These are phyloP conservation scores for Rhizopogon sp. DNA, from an alignment of 768 basidiomycete genomes.

Conservation along the genomic window DNA sequence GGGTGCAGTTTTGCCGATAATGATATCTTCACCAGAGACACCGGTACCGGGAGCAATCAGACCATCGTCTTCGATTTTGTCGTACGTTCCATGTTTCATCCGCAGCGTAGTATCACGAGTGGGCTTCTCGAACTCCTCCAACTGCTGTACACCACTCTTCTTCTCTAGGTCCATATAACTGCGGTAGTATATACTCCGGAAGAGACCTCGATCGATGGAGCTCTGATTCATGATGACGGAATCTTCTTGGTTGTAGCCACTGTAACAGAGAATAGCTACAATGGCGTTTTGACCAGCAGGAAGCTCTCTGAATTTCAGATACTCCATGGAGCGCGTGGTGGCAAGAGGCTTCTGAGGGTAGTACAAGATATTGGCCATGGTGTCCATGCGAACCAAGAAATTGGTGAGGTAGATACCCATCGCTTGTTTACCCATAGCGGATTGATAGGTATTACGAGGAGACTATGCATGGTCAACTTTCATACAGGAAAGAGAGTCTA, in stretches of 20 bases:
- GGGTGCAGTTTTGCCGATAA: slow-evolving; percentile 98
- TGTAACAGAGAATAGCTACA: slow-evolving; percentile 97
- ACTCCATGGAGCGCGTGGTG: slow-evolving; percentile 99
- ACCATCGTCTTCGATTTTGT: slow-evolving; percentile 96
- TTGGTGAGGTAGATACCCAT: slow-evolving; percentile 99
- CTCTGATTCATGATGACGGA: slow-evolving; percentile 99
- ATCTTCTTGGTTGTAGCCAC: slow-evolving; percentile 99
- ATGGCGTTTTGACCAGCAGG: slow-evolving; percentile 99
- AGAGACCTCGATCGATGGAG: slow-evolving; percentile 95
- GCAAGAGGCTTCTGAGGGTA: slow-evolving; percentile 99
- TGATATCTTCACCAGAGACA: slow-evolving; percentile 95
- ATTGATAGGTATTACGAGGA: slow-evolving; percentile 99
- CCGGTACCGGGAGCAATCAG: slow-evolving; percentile 94
- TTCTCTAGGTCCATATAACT: slow-evolving; percentile 99
- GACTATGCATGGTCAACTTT: slow-evolving; percentile 48
- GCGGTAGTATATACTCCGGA: slow-evolving; percentile 97
- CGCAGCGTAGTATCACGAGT: slow-evolving; percentile 87
- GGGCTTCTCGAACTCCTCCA: slow-evolving; percentile 98
- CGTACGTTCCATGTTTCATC: slow-evolving; percentile 98
- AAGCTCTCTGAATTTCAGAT: slow-evolving; percentile 96
- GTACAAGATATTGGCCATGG: slow-evolving; percentile 99
- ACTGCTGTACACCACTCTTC: slow-evolving; percentile 84
- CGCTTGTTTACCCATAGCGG: slow-evolving; percentile 99
- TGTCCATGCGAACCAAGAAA: slow-evolving; percentile 98
- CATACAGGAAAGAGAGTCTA: neutral